A percentile compares a stretch with the other conserved stretches of the same genome.
Evolutionary conservation across 2,329 filamentous ascomycete genomes (phyloP).

Genomic region (Neurospora sp.): DNA sequence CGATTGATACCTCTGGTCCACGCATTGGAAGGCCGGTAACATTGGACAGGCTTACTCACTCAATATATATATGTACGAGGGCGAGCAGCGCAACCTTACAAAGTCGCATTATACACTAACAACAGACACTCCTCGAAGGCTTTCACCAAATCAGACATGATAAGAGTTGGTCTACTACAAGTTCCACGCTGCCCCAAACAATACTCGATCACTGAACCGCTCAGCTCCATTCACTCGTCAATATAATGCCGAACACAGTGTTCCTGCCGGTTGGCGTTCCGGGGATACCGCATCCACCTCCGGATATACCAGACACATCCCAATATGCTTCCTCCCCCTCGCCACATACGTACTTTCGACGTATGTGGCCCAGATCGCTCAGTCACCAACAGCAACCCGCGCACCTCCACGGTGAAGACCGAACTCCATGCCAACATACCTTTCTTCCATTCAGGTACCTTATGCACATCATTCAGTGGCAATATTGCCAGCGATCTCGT

Average conservation of each 20-base stretch:
- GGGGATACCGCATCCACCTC: not conserved
- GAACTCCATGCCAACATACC: too few species aligned
- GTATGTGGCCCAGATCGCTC: too few species aligned
- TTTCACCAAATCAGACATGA: not conserved
- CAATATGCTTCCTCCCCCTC: not conserved
- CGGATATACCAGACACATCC: not conserved
- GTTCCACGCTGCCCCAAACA: not conserved
- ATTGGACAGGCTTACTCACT: not conserved
- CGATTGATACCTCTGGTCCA: not conserved
- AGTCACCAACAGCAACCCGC: too few species aligned
- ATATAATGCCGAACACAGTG: not conserved
- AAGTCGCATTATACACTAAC: not conserved
- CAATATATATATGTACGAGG: not conserved
- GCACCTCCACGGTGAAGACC: too few species aligned
- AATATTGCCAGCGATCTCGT: not conserved
- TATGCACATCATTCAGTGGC: not conserved
- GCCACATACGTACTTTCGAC: too few species aligned
- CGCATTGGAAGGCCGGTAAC: not conserved
- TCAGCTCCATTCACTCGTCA: not conserved
- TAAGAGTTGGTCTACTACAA: not conserved
- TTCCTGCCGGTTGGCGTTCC: not conserved
- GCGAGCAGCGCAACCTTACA: not conserved
- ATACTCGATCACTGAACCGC: not conserved
- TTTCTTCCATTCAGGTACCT: not conserved
- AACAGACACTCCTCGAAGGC: not conserved